Conservation (phyloP, 2,329 filamentous ascomycete species). For the Arthrobotrys pseudoclavata region DNA sequence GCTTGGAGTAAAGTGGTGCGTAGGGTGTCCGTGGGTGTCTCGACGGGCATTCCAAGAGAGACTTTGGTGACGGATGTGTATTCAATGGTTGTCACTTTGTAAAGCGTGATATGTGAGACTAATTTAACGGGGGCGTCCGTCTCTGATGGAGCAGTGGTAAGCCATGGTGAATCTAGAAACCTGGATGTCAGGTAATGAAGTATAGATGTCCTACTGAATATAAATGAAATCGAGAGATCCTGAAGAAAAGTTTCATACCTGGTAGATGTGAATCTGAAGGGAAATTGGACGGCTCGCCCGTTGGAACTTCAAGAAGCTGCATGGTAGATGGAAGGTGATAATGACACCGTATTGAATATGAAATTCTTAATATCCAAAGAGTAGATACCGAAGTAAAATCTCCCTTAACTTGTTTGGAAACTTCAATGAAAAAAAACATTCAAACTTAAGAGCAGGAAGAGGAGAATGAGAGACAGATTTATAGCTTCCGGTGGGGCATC, state of each 20-base stretch:
- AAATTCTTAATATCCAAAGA: too few species aligned
- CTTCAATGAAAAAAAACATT: neutral
- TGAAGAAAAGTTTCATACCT: neutral
- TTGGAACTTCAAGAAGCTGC: neutral
- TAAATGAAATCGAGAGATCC: too few species aligned
- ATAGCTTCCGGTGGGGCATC: neutral
- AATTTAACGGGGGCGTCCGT: too few species aligned
- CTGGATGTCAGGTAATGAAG: neutral
- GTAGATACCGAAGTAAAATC: neutral
- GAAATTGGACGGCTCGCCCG: neutral
- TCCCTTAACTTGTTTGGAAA: too few species aligned
- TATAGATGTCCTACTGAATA: too few species aligned
- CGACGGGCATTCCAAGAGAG: neutral
- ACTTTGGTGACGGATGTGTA: neutral
- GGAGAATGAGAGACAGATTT: neutral
- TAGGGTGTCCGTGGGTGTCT: conserved; percentile 6
- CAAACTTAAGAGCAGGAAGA: neutral
- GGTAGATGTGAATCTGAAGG: neutral
- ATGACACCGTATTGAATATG: neutral
- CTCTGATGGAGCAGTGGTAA: neutral
- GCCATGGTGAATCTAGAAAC: neutral
- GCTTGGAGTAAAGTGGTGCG: neutral
- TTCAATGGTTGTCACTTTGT: neutral
- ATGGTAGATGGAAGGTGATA: neutral
- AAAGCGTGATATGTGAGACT: neutral